These are phyloP conservation scores for Monascus purpureus DNA, from an alignment of 495 filamentous ascomycete genomes.

Conservation along the genomic window DNA sequence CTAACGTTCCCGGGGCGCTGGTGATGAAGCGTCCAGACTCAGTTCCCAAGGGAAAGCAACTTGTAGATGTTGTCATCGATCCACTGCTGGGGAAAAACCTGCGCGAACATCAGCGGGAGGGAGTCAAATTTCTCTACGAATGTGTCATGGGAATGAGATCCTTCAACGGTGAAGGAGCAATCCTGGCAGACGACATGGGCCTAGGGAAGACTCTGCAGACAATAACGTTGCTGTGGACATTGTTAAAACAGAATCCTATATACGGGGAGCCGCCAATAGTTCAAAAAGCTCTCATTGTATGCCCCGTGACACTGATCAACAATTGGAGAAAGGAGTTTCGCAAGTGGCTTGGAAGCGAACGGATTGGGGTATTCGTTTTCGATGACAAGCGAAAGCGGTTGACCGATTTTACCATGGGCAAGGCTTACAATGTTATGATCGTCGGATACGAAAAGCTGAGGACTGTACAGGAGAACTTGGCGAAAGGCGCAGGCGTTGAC, in stretches of 20 bases:
- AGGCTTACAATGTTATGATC: conserved; percentile 64
- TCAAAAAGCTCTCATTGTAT: conserved; percentile 70
- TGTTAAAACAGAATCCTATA: conserved; percentile 69
- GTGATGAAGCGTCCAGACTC: conserved; percentile 52
- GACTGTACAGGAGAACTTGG: conserved; percentile 51
- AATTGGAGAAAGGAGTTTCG: conserved; percentile 72
- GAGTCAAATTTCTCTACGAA: conserved; percentile 68
- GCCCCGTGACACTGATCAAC: conserved; percentile 63
- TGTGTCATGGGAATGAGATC: conserved; percentile 69
- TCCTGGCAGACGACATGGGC: conserved; percentile 77
- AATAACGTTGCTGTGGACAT: conserved; percentile 65
- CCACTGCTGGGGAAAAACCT: conserved; percentile 52
- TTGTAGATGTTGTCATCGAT: conserved; percentile 75
- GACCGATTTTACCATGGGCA: conserved; percentile 67
- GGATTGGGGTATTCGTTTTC: conserved; percentile 62
- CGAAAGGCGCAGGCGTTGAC: conserved; percentile 50
- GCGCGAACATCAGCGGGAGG: conserved; percentile 63
- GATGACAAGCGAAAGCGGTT: conserved; percentile 52
- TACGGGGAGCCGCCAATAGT: conserved; percentile 47
- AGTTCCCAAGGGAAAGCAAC: conserved; percentile 46
- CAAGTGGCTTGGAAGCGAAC: conserved; percentile 69
- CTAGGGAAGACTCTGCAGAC: conserved; percentile 71
- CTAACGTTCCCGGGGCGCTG: conserved; percentile 43
- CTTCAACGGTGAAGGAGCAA: conserved; percentile 60
- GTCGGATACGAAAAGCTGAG: conserved; percentile 71